Evolutionary conservation across 1,284 basidiomycete species (phyloP).

Genomic region (Coniferiporia sulphurascens): DNA sequence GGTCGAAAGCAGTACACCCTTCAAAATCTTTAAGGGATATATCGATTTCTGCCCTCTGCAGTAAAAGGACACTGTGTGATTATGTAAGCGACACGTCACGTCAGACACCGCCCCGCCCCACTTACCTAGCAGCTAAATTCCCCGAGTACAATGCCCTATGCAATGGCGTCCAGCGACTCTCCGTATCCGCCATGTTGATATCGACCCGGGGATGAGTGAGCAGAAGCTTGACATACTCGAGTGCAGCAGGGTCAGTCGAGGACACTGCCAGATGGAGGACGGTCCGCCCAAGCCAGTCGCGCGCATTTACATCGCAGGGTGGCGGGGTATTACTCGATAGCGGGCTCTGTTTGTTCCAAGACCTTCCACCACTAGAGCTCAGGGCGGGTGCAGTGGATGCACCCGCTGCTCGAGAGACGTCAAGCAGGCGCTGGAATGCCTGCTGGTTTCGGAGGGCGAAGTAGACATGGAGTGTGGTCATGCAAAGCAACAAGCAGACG

Average conservation of each 20-base stretch:
- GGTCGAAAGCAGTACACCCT: slow-evolving; percentile 89
- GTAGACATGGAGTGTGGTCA: slow-evolving; percentile 80
- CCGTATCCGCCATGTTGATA: slow-evolving; percentile 79
- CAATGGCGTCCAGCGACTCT: slow-evolving; percentile 89
- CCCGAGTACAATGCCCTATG: slow-evolving; percentile 89
- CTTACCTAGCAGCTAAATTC: slow-evolving; percentile 74
- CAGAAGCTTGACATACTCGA: slow-evolving; percentile 81
- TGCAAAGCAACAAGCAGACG: slow-evolving; percentile 34
- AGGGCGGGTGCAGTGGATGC: slow-evolving; percentile 31
- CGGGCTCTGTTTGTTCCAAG: slow-evolving; percentile 55
- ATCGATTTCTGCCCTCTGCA: slow-evolving; percentile 76
- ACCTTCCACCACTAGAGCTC: slow-evolving; percentile 47
- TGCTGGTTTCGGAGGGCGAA: slow-evolving; percentile 74
- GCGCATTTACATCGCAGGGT: slow-evolving; percentile 62
- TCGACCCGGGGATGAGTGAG: slow-evolving; percentile 75
- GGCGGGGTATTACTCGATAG: slow-evolving; percentile 28
- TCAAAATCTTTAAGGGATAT: slow-evolving; percentile 78
- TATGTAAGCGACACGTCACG: slow-evolving; percentile 4
- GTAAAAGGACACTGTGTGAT: slow-evolving; percentile 60
- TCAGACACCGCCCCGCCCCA: slow-evolving; percentile 18
- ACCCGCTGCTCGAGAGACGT: slow-evolving; percentile 37
- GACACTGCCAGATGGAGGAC: slow-evolving; percentile 82
- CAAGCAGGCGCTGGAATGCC: slow-evolving; percentile 78
- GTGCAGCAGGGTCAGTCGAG: slow-evolving; percentile 50
- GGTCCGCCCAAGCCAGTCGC: slow-evolving; percentile 71